Percentiles rank a stretch among this genome's conserved stretches.
Conservation (phyloP, 2,329 filamentous ascomycete genomes). For the Verticillium albo-atrum region DNA sequence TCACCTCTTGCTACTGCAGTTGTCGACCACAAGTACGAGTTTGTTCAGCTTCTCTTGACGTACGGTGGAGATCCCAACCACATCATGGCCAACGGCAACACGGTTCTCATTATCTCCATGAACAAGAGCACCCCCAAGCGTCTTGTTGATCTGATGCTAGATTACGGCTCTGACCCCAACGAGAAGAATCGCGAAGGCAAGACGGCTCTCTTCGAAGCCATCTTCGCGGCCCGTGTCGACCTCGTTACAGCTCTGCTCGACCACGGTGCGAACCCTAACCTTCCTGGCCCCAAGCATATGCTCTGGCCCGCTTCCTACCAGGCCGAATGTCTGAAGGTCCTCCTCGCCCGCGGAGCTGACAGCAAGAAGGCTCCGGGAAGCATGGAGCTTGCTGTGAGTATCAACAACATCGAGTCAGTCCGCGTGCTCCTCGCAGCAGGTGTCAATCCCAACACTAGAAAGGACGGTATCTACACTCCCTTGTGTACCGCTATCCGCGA, state of each 20-base stretch:
- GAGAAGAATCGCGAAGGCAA: conserved; percentile 57
- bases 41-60: conserved; percentile 56
- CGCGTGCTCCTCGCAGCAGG: conserved; percentile 52
- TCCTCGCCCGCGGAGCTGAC: conserved; percentile 57
- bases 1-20: conserved; percentile 50
- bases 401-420: conserved; percentile 61
- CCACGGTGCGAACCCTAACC: conserved; percentile 60
- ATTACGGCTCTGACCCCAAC: conserved; percentile 55
- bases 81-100: conserved; percentile 52
- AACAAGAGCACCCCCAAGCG: conserved; percentile 50
- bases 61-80: conserved; percentile 57
- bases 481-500: conserved; percentile 66
- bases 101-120: conserved; percentile 56
- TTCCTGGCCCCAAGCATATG: conserved; percentile 65
- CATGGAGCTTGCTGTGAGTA: conserved; percentile 58
- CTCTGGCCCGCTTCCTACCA: conserved; percentile 62
- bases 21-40: conserved; percentile 46
- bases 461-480: conserved; percentile 64
- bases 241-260: conserved; percentile 46
- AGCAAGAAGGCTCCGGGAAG: conserved; percentile 55
- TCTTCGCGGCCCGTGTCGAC: conserved; percentile 51
- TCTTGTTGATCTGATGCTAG: conserved; percentile 55
- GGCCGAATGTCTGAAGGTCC: conserved; percentile 50
- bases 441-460: conserved; percentile 57
- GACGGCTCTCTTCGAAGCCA: conserved; percentile 59